Base-by-base conservation (phyloP, 2,329 filamentous ascomycete species). In the Ascochyta lentis region DNA sequence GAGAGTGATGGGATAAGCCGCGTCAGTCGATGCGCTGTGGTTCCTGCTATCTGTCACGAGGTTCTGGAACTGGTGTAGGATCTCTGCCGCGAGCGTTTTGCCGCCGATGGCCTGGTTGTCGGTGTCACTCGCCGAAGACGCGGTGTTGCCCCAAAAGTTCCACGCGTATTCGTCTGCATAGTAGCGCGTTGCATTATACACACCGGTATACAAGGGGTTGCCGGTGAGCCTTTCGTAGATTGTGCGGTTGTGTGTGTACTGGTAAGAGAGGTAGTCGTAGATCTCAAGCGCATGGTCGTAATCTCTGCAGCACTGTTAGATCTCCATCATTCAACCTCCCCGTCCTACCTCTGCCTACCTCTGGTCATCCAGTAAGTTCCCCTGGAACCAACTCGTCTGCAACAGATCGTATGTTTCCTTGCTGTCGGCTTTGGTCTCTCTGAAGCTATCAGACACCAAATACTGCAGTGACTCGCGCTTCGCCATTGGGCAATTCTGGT, bases 231-330 rank as follows among this genome's bases (percentile, higher is more conserved):
- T 57, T 3, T 65, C 55, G 43, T 72, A 66, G 22, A 79, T 71
- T 6, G 75, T 79, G 9, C 65, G 63, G 61, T 87, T 84, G 70
- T 87, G 84, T 16, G 75, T 64, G 46, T 78, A 78, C 35, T 80
- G 76, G 67, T 86, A 86, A 29, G 80, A 77, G 40, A 87, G 70
- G 61, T 82, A 86, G 56, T 87, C 83, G 49, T 79, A 83, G 56
- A 87, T 82, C 12, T 76, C 65, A 57, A 80, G 78, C 2, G 84
- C 84, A 53, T 85, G 82, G 9, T 67, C 69, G 65, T 84, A 86
- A 49, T 78, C 77, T 46, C 79, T 82, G 12, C 8, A 23, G 12
- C 3, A 26, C 19, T 22, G 40, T 54, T 24, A 54, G 45, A 22
- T 16, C 6, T 16, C 23, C 7, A 15, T 8, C 19, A 23, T 10